Evolutionary conservation across 2,329 filamentous ascomycete species (phyloP).

Genomic region (Cladorrhinum sp.): DNA sequence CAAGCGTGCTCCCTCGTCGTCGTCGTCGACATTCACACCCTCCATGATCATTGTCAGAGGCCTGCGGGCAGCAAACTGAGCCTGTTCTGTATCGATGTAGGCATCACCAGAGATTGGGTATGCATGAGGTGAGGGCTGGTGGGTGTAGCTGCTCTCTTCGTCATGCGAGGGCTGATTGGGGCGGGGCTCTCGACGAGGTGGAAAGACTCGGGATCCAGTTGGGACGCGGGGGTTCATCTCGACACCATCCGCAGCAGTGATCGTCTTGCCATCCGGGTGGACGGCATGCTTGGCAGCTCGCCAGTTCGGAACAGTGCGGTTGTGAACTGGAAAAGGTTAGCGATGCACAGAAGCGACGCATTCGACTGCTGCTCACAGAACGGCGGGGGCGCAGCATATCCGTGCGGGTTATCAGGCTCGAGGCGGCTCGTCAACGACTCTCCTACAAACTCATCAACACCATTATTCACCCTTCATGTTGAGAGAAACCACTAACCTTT

Average conservation of each 20-base stretch:
- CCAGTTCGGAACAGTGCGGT: neutral
- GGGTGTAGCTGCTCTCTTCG: neutral
- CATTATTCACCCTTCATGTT: neutral
- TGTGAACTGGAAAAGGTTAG: neutral
- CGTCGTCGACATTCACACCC: neutral
- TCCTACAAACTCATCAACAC: neutral
- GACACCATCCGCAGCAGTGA: neutral
- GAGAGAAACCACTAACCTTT: neutral
- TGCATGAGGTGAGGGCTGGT: neutral
- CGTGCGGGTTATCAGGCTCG: neutral
- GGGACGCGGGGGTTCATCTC: neutral
- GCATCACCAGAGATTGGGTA: neutral
- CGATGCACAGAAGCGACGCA: neutral
- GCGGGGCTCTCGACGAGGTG: neutral
- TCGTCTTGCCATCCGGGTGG: neutral
- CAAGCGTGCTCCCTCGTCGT: too few species aligned
- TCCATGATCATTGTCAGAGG: neutral
- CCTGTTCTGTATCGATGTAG: neutral
- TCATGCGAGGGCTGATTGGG: neutral
- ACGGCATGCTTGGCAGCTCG: neutral
- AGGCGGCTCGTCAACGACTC: neutral
- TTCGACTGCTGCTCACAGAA: neutral
- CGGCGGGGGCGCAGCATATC: constrained; percentile 1
- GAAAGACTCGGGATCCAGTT: neutral
- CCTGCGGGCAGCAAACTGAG: neutral